Percentiles rank a stretch among this genome's conserved stretches.
phyloP scores from a whole-genome alignment of 768 basidiomycete species.

The Pholiota molesta region DNA sequence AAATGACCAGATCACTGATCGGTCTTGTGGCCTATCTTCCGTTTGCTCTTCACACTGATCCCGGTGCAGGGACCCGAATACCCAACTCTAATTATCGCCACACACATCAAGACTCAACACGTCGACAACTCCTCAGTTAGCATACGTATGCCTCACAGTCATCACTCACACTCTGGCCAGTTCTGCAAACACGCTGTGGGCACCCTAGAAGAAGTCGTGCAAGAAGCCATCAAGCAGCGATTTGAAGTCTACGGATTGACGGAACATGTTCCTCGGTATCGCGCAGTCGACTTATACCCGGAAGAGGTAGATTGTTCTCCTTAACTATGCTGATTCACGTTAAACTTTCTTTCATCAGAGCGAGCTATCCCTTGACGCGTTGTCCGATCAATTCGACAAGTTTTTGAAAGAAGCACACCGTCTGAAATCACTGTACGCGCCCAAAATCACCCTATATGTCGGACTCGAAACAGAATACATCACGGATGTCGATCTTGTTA shows the following conservation, averaged over 20 bases:
- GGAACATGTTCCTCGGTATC: slow-evolving; percentile 93
- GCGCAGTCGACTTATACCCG: slow-evolving; percentile 77
- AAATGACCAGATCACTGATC: background rate
- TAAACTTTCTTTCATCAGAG: slow-evolving; percentile 49
- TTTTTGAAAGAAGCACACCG: slow-evolving; percentile 84
- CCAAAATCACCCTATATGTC: slow-evolving; percentile 76
- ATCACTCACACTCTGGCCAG: slow-evolving; percentile 10
- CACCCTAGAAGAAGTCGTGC: slow-evolving; percentile 10
- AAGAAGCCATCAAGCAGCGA: slow-evolving; percentile 32
- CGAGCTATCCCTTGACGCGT: slow-evolving; percentile 49
- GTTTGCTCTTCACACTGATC: background rate
- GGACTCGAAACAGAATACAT: slow-evolving; percentile 94
- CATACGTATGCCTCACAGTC: slow-evolving; percentile 4
- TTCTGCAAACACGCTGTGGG: slow-evolving; percentile 11
- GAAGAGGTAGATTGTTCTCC: slow-evolving; percentile 75
- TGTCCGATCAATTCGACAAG: slow-evolving; percentile 65
- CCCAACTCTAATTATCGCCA: background rate
- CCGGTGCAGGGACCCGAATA: background rate
- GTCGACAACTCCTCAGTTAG: background rate
- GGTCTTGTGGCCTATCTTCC: background rate
- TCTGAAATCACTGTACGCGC: slow-evolving; percentile 52
- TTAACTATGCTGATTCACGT: background rate
- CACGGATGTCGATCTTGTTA: slow-evolving; percentile 62
- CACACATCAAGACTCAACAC: background rate
- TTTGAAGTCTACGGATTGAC: slow-evolving; percentile 87